Percentiles rank a stretch among this genome's conserved stretches.
Conservation (phyloP, 2,329 filamentous ascomycete species). For the Cladobotryum protrusum region DNA sequence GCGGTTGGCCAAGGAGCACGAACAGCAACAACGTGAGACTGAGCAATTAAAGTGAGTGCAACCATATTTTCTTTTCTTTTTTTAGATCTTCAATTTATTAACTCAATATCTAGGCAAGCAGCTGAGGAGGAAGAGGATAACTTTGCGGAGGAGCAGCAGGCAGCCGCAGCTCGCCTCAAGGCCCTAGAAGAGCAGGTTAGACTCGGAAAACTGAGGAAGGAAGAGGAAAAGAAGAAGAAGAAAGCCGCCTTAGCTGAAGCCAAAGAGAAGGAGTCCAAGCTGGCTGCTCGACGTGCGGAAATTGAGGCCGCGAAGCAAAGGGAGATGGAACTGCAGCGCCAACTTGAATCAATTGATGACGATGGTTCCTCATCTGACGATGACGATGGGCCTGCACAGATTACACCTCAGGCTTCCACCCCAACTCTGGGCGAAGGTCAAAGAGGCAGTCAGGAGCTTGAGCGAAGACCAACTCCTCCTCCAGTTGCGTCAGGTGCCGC, state of each 20-base stretch:
- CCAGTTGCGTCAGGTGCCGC: constrained; percentile 41
- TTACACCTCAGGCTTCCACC: constrained; percentile 56
- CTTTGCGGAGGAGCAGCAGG: constrained; percentile 71
- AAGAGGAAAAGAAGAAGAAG: constrained; percentile 89
- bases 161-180: constrained; percentile 73
- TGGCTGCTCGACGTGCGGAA: constrained; percentile 81
- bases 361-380: constrained; percentile 74
- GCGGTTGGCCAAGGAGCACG: constrained; percentile 63
- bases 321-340: constrained; percentile 81
- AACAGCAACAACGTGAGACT: constrained; percentile 67
- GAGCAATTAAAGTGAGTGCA: constrained; percentile 74
- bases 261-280: constrained; percentile 78
- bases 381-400: constrained; percentile 69
- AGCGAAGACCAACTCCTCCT: constrained; percentile 46
- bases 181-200: constrained; percentile 91
- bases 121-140: constrained; percentile 73
- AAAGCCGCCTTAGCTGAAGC: constrained; percentile 82
- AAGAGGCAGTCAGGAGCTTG: constrained; percentile 47
- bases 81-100: constrained; percentile 15
- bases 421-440: constrained; percentile 48
- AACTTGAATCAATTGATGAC: constrained; percentile 69
- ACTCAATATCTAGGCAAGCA: constrained; percentile 53
- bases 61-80: not conserved
- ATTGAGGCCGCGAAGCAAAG: constrained; percentile 86
- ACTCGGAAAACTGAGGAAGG: constrained; percentile 89